Base-by-base conservation (phyloP, 208 protist species). In the Strigomonas culicis region DNA sequence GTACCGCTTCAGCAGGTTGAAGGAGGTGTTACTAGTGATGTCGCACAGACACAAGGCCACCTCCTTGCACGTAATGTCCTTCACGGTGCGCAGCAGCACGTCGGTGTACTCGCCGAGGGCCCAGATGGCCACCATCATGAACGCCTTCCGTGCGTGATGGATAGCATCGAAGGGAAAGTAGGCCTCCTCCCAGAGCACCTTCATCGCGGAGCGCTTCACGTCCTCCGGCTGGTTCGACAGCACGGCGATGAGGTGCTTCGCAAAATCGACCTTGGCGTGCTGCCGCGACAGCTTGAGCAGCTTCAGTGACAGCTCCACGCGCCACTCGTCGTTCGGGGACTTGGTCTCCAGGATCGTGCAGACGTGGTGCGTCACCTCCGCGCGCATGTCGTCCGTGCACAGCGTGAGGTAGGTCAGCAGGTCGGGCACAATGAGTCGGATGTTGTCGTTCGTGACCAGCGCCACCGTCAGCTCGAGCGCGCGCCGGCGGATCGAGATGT, bases 81-180 rank as follows among this genome's bases (percentile, higher is more conserved):
- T 62, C 22, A 61, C 58, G 44, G 53, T 28, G 41, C 27, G 49
- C 0, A 87, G 66, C 21, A 99, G 82, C 13, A 95, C 39, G 58
- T 98, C 91, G 7, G 91, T 86, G 75, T 95, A 99, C 82, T 99
- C 98, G 57, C 98, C 98, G 49, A 99, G 86, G 71, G 79, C 92
- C 97, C 97, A 99, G 24, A 98, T 68, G 4, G 84, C 85, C 17
- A 94, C 90, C 57, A 98, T 73, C 24, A 98, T 75, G 60, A 98
- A 91, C 2, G 95, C 78, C 43, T 94, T 80, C 59, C 97, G 85
- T 4, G 84, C 69, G 39, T 93, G 84, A 39, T 90, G 79, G 22
- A 88, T 55, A 4, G 76, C 86, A 52, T 94, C 88, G 66, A 93
- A 90, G 7, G 80, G 74, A 59, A 78, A 84, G 1, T 77, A 86